Evolutionary conservation across 345 rosid species (phyloP).

Genomic region (Citrus cavaleriei): DNA sequence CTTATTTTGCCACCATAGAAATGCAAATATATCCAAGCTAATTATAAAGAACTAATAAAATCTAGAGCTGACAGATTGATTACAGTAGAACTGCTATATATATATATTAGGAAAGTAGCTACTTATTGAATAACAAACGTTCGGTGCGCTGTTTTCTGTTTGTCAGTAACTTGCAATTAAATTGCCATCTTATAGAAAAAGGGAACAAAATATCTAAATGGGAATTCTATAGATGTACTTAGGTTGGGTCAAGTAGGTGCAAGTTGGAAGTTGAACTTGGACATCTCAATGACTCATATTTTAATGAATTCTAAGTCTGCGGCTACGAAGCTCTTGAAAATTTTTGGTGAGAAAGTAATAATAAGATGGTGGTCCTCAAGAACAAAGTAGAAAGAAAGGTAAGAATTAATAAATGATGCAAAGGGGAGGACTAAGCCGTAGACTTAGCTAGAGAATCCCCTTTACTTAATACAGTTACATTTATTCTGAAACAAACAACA

Average conservation of each 20-base stretch:
- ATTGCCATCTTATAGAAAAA: background rate
- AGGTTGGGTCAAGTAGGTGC: background rate
- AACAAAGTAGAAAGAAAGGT: constrained; percentile 31
- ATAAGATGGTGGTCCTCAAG: constrained; percentile 34
- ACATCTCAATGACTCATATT: background rate
- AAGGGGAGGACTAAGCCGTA: constrained; percentile 32
- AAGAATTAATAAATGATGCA: constrained; percentile 15
- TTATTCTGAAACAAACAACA: constrained; percentile 38
- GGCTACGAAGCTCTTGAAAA: constrained; percentile 9
- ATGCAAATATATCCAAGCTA: constrained; percentile 9
- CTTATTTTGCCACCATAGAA: background rate
- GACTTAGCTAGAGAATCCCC: constrained; percentile 36
- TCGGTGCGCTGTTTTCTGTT: background rate
- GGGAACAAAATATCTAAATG: background rate
- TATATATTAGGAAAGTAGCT: no score
- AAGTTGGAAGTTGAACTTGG: constrained; percentile 4
- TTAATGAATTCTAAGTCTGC: background rate
- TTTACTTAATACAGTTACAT: constrained; percentile 24
- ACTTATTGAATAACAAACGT: background rate
- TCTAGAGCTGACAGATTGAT: constrained; percentile 2
- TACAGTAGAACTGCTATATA: background rate
- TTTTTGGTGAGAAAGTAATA: constrained; percentile 13
- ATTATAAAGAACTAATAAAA: background rate
- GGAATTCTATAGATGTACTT: background rate
- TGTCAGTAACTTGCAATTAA: background rate